Percentiles rank a stretch among this genome's conserved stretches.
Conservation (phyloP, 2,329 filamentous ascomycete species). For the Neophaeococcomyces aloes region DNA sequence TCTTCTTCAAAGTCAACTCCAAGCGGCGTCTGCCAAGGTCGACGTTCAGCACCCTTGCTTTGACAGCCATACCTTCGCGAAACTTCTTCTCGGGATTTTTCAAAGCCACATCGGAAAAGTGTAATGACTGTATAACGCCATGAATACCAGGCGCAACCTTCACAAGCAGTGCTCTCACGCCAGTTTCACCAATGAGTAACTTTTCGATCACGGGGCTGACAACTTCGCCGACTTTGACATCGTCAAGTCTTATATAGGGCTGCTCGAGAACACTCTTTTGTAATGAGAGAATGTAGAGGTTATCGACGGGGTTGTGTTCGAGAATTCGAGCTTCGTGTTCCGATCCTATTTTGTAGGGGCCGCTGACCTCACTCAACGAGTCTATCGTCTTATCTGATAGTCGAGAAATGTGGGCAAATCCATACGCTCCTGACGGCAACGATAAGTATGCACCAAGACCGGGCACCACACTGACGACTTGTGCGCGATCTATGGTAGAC, state of each 20-base stretch:
- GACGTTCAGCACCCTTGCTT: conserved; percentile 72
- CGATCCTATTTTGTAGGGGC: conserved; percentile 67
- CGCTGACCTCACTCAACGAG: conserved; percentile 62
- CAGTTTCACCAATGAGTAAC: conserved; percentile 65
- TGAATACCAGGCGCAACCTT: conserved; percentile 77
- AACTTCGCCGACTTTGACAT: conserved; percentile 69
- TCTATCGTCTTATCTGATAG: conserved; percentile 87
- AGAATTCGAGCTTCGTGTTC: conserved; percentile 72
- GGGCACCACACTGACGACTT: conserved; percentile 66
- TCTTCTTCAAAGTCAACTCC: conserved; percentile 87
- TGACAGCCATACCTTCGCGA: conserved; percentile 72
- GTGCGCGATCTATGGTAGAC: conserved; percentile 68
- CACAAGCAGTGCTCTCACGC: conserved; percentile 70
- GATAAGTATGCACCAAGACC: conserved; percentile 73
- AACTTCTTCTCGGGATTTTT: conserved; percentile 97
- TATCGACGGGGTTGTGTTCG: conserved; percentile 79
- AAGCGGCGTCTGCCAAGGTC: conserved; percentile 66
- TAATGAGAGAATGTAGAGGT: conserved; percentile 73
- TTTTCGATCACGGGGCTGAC: conserved; percentile 79
- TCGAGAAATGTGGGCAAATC: conserved; percentile 90
- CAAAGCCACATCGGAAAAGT: conserved; percentile 76
- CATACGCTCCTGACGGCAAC: conserved; percentile 56
- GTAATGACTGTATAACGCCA: conserved; percentile 78
- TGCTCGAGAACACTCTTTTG: conserved; percentile 75
- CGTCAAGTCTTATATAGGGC: conserved; percentile 81